Percentiles rank a stretch among this genome's conserved stretches.
phyloP scores from a whole-genome alignment of 2,329 filamentous ascomycete genomes.

The Fusarium piperis region DNA sequence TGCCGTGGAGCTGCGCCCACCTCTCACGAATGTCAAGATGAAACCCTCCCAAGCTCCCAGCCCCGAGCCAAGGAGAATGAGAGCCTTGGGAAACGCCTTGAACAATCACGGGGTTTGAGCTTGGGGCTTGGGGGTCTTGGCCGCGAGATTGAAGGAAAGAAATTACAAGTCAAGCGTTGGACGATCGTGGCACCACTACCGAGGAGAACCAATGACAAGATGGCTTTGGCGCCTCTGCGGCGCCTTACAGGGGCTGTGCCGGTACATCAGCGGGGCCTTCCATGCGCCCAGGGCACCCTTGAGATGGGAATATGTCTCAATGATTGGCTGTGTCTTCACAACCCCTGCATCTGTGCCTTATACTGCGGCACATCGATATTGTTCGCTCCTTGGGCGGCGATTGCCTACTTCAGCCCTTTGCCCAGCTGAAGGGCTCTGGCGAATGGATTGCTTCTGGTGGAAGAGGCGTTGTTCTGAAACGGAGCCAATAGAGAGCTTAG shows the following conservation, averaged over 20 bases:
- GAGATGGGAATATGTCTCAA: background rate
- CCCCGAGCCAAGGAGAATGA: background rate
- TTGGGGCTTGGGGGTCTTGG: background rate
- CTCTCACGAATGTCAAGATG: background rate
- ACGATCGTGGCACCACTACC: background rate
- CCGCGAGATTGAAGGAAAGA: background rate
- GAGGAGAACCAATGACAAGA: background rate
- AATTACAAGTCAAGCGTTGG: background rate
- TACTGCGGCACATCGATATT: background rate
- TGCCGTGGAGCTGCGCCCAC: background rate
- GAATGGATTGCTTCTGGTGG: background rate
- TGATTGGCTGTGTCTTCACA: background rate
- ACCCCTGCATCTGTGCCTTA: background rate
- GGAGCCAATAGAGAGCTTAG: background rate
- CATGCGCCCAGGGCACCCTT: background rate
- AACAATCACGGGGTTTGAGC: background rate
- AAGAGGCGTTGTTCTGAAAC: background rate
- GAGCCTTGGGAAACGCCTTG: background rate
- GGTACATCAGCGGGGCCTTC: background rate
- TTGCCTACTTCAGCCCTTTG: background rate
- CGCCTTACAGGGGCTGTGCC: constrained; percentile 23
- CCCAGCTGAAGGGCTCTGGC: background rate
- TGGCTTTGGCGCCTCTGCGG: background rate
- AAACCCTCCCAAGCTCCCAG: background rate
- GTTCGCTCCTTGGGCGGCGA: background rate